A percentile compares a stretch with the other conserved stretches of the same genome.
These are phyloP conservation scores for Gamsiella multidivaricata DNA, from an alignment of 192 early-diverging fungal species.

Conservation along the genomic window DNA sequence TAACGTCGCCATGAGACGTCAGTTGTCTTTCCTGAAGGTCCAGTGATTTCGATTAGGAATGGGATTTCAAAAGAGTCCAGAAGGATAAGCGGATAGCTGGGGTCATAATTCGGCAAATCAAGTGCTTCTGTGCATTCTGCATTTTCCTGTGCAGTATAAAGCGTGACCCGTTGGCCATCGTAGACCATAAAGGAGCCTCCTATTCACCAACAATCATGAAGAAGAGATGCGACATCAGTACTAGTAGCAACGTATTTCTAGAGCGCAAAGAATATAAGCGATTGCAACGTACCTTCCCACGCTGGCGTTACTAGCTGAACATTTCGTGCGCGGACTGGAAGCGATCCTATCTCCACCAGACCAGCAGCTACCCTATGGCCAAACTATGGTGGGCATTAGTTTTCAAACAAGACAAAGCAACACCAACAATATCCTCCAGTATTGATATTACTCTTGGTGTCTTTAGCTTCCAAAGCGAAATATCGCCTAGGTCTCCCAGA, in stretches of 20 bases:
- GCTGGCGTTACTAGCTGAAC: slow-evolving; percentile 45
- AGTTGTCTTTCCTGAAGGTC: slow-evolving; percentile 38
- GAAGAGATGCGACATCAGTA: too few relatives aligned
- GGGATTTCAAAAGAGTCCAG: slow-evolving; percentile 53
- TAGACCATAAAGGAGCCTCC: slow-evolving; percentile 52
- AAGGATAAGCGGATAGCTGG: slow-evolving; percentile 26
- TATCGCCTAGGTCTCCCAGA: slow-evolving; percentile 61
- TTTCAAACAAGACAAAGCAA: background rate
- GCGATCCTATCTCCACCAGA: slow-evolving; percentile 40
- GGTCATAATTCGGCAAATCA: slow-evolving; percentile 47
- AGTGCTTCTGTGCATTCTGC: slow-evolving; percentile 28
- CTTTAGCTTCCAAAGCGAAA: slow-evolving; percentile 63
- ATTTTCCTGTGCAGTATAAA: slow-evolving; percentile 29
- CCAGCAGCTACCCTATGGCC: slow-evolving; percentile 53
- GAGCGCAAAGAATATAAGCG: too few relatives aligned
- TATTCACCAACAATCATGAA: background rate
- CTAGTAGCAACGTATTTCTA: too few relatives aligned
- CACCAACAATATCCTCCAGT: background rate
- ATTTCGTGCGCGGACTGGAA: slow-evolving; percentile 35
- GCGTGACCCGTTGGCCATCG: slow-evolving; percentile 33
- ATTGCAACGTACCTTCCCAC: slow-evolving; percentile 37
- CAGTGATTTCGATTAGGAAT: slow-evolving; percentile 24
- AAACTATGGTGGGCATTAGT: slow-evolving; percentile 27
- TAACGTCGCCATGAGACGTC: slow-evolving; percentile 48
- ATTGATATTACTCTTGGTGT: slow-evolving; percentile 59